Percentiles rank a stretch among this genome's conserved stretches.
These are phyloP conservation scores for Pichia sp. DNA, from an alignment of 1,139 yeast genomes.

Conservation along the genomic window DNA sequence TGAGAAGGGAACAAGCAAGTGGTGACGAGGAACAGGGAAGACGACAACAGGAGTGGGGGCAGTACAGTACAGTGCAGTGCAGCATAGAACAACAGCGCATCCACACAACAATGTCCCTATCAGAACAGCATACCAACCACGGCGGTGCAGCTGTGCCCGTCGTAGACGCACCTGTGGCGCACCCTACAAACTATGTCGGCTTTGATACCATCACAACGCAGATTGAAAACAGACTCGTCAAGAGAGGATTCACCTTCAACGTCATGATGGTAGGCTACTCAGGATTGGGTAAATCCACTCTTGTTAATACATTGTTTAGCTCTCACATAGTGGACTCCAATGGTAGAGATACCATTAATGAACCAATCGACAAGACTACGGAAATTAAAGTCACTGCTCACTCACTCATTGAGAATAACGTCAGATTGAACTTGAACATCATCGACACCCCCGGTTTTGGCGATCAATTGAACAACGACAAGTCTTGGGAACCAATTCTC, in stretches of 20 bases:
- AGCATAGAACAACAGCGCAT: too few species aligned
- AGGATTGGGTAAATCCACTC: conserved; percentile 90
- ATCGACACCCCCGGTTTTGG: conserved; percentile 98
- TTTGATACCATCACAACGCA: conserved; percentile 95
- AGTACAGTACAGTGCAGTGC: too few species aligned
- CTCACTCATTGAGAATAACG: conserved; percentile 74
- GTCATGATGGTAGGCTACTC: conserved; percentile 92
- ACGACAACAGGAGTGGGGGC: too few species aligned
- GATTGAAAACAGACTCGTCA: conserved; percentile 85
- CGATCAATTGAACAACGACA: conserved; percentile 91
- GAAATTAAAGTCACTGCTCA: conserved; percentile 77
- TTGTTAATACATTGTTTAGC: conserved; percentile 84
- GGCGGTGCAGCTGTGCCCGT: too few species aligned
- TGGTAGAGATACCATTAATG: conserved; percentile 61
- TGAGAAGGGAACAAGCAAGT: too few species aligned
- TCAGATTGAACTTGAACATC: conserved; percentile 73
- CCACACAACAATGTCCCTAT: too few species aligned
- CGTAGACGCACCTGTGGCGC: conserved; percentile 14
- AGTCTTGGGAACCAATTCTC: conserved; percentile 95
- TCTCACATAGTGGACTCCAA: conserved; percentile 67
- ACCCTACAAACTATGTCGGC: conserved; percentile 68
- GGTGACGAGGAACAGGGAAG: too few species aligned
- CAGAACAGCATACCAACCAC: too few species aligned
- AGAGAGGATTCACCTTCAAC: conserved; percentile 91
- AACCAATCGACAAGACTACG: conserved; percentile 80